These are phyloP conservation scores for Cladosporium phlei DNA, from an alignment of 2,329 filamentous ascomycete species.

Conservation along the genomic window DNA sequence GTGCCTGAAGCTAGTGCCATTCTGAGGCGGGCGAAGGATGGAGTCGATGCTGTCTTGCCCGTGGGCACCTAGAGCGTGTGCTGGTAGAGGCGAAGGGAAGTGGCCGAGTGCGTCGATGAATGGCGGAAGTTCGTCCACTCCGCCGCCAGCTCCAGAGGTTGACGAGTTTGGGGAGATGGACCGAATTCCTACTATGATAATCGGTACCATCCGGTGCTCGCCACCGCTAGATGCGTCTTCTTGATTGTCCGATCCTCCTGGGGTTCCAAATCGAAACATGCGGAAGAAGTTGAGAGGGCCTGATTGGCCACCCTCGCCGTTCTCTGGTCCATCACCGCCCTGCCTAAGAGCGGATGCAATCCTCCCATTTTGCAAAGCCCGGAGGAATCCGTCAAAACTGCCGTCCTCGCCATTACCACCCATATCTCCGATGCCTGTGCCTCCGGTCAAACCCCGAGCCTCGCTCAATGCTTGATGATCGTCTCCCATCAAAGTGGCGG, in stretches of 20 bases:
- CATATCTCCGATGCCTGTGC: conserved; percentile 28
- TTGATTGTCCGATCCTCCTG: conserved; percentile 27
- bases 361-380: conserved; percentile 57
- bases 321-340: conserved; percentile 32
- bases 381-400: conserved; percentile 59
- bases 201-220: conserved; percentile 59
- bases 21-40: conserved; percentile 50
- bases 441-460: conserved; percentile 49
- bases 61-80: conserved; percentile 28
- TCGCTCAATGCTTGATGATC: conserved; percentile 52
- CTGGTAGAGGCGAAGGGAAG: conserved; percentile 38
- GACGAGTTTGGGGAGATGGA: conserved; percentile 55
- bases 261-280: conserved; percentile 63
- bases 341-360: conserved; percentile 53
- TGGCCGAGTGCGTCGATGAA: conserved; percentile 50
- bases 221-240: conserved; percentile 12
- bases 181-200: conserved; percentile 65
- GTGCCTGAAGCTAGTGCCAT: conserved; percentile 51
- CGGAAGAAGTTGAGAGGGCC: conserved; percentile 63
- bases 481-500: conserved; percentile 60
- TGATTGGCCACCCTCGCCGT: conserved; percentile 37
- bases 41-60: conserved; percentile 47
- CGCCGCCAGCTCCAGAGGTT: conserved; percentile 30
- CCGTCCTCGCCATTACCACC: conserved; percentile 52
- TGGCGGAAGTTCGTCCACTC: conserved; percentile 44